Evolutionary conservation across 1,284 basidiomycete genomes (phyloP).

Genomic region (Leccinum ponderosum): DNA sequence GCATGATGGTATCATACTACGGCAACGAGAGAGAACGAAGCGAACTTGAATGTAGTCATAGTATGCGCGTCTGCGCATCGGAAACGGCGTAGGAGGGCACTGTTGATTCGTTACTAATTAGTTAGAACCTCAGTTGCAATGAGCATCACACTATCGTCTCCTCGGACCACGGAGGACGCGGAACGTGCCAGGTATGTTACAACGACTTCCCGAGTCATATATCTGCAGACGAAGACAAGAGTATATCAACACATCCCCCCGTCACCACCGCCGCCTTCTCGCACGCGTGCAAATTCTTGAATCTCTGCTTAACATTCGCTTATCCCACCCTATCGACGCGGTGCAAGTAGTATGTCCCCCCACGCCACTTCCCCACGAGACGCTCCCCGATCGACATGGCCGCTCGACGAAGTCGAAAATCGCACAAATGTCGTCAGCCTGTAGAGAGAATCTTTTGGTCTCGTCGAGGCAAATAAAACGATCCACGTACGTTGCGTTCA

Average conservation of each 20-base stretch:
- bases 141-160: background rate
- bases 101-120: too few relatives aligned
- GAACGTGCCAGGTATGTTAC: background rate
- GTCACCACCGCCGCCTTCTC: constrained; percentile 20
- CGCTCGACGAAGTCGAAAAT: constrained; percentile 73
- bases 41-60: too few relatives aligned
- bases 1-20: too few relatives aligned
- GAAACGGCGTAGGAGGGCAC: too few relatives aligned
- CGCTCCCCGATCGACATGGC: constrained; percentile 66
- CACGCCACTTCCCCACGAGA: constrained; percentile 67
- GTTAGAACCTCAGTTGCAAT: too few relatives aligned
- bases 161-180: background rate
- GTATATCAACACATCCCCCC: background rate
- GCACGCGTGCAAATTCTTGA: constrained; percentile 43
- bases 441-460: constrained; percentile 3
- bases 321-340: constrained; percentile 72
- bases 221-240: constrained; percentile 4
- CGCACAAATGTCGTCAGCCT: constrained; percentile 73
- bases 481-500: constrained; percentile 63
- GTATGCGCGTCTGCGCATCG: too few relatives aligned
- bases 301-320: constrained; percentile 52
- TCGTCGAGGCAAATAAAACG: background rate
- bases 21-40: too few relatives aligned
- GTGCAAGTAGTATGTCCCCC: constrained; percentile 71
- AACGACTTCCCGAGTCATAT: background rate